phyloP scores from a whole-genome alignment of 768 basidiomycete genomes.

The Hysterangium stoloniferum region DNA sequence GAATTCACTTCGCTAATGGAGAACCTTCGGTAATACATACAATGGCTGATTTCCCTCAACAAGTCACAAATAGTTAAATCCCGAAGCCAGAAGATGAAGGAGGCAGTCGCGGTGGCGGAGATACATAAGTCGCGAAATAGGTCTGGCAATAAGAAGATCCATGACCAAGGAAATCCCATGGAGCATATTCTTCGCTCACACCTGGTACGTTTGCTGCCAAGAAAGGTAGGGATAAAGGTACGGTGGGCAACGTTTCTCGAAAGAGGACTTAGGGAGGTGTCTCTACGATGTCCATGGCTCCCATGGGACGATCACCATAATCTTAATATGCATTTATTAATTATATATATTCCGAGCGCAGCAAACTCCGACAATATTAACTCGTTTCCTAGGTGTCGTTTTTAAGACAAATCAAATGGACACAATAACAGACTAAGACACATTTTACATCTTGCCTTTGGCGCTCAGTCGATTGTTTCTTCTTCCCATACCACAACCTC shows the following conservation, averaged over 20 bases:
- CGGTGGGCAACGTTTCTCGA: constrained; percentile 66
- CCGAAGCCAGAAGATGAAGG: constrained; percentile 45
- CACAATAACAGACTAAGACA: too few relatives aligned
- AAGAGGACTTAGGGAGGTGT: constrained; percentile 21
- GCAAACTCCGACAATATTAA: too few relatives aligned
- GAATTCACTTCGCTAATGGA: constrained; percentile 79
- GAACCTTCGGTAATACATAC: constrained; percentile 91
- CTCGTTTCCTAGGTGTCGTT: too few relatives aligned
- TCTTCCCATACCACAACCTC: too few relatives aligned
- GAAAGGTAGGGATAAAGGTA: constrained; percentile 59
- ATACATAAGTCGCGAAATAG: constrained; percentile 64
- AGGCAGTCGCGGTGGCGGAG: constrained; percentile 80
- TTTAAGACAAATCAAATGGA: too few relatives aligned
- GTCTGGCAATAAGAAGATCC: constrained; percentile 51
- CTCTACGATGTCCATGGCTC: too few relatives aligned
- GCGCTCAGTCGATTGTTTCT: too few relatives aligned
- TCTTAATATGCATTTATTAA: too few relatives aligned
- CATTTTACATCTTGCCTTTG: too few relatives aligned
- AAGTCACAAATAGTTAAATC: constrained; percentile 29
- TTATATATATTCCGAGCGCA: too few relatives aligned
- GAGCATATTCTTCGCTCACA: constrained; percentile 69
- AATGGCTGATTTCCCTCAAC: constrained; percentile 61
- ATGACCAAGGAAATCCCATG: constrained; percentile 51
- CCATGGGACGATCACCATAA: too few relatives aligned
- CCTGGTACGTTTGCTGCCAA: constrained; percentile 87